Evolutionary conservation across 371 early-diverging fungal genomes (phyloP).

Genomic region (Apophysomyces elegans): DNA sequence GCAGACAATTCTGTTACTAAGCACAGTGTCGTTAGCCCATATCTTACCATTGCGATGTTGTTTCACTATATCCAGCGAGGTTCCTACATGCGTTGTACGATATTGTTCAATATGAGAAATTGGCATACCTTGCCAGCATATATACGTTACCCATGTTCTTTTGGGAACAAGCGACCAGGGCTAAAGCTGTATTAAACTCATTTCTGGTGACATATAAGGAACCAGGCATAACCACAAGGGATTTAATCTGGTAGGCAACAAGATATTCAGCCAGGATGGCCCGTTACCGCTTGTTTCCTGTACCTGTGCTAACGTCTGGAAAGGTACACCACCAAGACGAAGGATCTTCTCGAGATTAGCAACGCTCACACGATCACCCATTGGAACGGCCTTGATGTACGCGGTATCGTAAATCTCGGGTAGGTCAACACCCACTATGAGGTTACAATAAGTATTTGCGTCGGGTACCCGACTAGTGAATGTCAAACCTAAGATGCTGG

Average conservation of each 20-base stretch:
- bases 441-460: background rate
- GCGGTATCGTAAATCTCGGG: conserved; percentile 60
- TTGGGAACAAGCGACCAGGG: conserved; percentile 72
- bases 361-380: conserved; percentile 52
- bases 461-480: background rate
- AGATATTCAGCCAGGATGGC: background rate
- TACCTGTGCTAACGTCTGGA: conserved; percentile 56
- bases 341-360: conserved; percentile 56
- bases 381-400: conserved; percentile 58
- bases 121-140: background rate
- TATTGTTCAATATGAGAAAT: background rate
- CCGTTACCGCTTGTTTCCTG: background rate
- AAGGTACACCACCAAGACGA: conserved; percentile 51
- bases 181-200: conserved; percentile 73
- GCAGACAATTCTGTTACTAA: background rate
- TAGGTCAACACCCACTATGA: conserved; percentile 52
- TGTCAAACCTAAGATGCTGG: conserved; percentile 31
- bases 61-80: conserved; percentile 39
- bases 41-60: conserved; percentile 39
- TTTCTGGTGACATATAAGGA: conserved; percentile 58
- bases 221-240: conserved; percentile 50
- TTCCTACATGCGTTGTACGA: conserved; percentile 18
- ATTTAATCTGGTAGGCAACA: conserved; percentile 29
- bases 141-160: conserved; percentile 68
- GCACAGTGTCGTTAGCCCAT: background rate